Conservation (phyloP, 441 rosid species). For the Arabidopsis hybrid region DNA sequence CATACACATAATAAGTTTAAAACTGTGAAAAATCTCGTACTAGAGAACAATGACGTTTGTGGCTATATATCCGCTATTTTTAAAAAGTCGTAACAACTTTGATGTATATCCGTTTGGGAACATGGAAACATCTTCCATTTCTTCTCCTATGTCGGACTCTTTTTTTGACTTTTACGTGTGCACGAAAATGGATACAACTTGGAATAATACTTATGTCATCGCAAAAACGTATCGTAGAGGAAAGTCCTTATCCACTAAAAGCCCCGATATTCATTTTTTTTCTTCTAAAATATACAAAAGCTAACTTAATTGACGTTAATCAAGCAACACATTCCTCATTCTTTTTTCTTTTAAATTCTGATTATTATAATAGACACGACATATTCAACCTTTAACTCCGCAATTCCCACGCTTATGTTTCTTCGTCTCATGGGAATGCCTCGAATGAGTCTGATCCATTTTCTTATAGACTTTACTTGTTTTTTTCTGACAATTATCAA, state of each 20-base stretch:
- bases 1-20: not conserved
- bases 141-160: constrained; percentile 41
- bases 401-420: constrained; percentile 42
- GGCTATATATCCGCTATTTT: not conserved
- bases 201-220: constrained; percentile 25
- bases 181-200: constrained; percentile 27
- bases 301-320: constrained; percentile 17
- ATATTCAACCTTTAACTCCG: constrained; percentile 30
- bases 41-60: not conserved
- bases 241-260: constrained; percentile 43
- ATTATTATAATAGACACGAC: constrained; percentile 19
- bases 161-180: constrained; percentile 42
- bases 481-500: too few relatives aligned
- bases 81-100: constrained; percentile 5
- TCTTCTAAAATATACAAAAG: not conserved
- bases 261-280: not conserved
- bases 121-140: constrained; percentile 26
- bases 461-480: too few relatives aligned
- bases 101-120: constrained; percentile 42
- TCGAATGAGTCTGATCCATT: not conserved
- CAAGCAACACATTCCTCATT: constrained; percentile 1
- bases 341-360: not conserved
- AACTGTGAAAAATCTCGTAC: not conserved
- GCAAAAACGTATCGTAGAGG: not conserved
- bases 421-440: constrained; percentile 33